Percentiles rank a stretch among this genome's conserved stretches.
phyloP scores from a whole-genome alignment of 768 basidiomycete species.

The Tulasnella sp. region DNA sequence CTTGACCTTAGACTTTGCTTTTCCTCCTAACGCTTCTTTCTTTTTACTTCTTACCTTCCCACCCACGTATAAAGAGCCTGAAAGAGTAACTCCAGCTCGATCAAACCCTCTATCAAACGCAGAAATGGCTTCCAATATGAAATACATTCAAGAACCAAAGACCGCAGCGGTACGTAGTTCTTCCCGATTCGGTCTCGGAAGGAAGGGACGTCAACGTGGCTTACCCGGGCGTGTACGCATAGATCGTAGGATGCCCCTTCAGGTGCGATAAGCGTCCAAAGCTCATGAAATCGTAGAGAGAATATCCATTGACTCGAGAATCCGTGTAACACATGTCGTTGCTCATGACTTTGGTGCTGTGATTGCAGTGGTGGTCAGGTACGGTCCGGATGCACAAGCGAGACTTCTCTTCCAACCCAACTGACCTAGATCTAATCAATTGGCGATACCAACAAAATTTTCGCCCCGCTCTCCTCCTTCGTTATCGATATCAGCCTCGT shows the following conservation, averaged over 20 bases:
- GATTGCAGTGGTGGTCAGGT: conserved; percentile 68
- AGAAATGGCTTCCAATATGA: conserved; percentile 18
- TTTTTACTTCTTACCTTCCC: neutral
- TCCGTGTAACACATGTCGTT: neutral
- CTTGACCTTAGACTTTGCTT: neutral
- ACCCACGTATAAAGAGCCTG: neutral
- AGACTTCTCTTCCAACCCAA: conserved; percentile 15
- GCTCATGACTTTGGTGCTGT: neutral
- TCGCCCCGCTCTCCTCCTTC: neutral
- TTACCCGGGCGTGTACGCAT: neutral
- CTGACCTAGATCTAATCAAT: neutral
- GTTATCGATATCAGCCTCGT: conserved; percentile 55
- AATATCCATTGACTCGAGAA: conserved; percentile 5
- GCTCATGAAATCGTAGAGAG: neutral
- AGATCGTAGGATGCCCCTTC: conserved; percentile 97
- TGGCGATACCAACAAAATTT: neutral
- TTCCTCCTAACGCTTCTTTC: no score
- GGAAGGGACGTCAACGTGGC: conserved; percentile 11
- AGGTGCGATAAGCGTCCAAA: conserved; percentile 57
- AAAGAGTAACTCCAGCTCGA: neutral
- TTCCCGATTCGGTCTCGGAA: neutral
- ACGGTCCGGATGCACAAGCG: neutral
- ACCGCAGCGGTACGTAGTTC: conserved; percentile 72
- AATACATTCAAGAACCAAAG: conserved; percentile 61
- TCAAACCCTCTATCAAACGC: neutral